A percentile compares a stretch with the other conserved stretches of the same genome.
phyloP scores from a whole-genome alignment of 176 grass and related monocot genomes.

The Carex scoparia region DNA sequence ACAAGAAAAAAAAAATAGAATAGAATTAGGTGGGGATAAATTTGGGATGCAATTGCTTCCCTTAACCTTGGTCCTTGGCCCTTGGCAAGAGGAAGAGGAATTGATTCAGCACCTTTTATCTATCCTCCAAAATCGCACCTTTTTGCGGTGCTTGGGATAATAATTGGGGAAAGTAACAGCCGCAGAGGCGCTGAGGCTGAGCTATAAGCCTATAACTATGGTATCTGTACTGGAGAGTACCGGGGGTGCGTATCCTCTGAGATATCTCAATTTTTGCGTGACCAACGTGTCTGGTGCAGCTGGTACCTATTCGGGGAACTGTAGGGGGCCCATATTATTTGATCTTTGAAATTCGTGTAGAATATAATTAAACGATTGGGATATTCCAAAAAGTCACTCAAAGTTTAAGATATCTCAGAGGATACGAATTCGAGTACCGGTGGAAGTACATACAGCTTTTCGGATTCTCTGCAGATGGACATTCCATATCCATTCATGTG shows the following conservation, averaged over 20 bases:
- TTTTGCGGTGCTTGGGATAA: neutral
- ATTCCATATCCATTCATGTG: neutral
- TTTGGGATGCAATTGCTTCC: neutral
- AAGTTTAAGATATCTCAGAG: no score
- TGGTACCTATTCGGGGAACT: no score
- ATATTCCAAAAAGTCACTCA: no score
- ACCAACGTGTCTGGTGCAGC: no score
- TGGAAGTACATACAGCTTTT: neutral
- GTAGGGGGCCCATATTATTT: no score
- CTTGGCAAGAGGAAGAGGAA: neutral
- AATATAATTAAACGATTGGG: no score
- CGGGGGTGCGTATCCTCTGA: no score
- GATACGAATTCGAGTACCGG: neutral
- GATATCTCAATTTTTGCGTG: no score
- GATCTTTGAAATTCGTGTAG: no score
- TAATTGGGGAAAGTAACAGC: slow-evolving; percentile 1
- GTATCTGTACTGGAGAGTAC: neutral
- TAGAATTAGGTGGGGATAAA: neutral
- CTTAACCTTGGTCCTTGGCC: neutral
- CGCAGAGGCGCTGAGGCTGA: neutral
- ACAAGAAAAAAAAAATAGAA: slow-evolving; percentile 8
- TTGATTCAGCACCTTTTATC: neutral
- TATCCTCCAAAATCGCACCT: neutral
- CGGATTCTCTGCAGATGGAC: neutral
- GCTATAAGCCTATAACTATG: no score